Percentiles rank a stretch among this genome's conserved stretches.
Evolutionary conservation across 192 early-diverging fungal species (phyloP).

Genomic region (Obelidium mucronatum): DNA sequence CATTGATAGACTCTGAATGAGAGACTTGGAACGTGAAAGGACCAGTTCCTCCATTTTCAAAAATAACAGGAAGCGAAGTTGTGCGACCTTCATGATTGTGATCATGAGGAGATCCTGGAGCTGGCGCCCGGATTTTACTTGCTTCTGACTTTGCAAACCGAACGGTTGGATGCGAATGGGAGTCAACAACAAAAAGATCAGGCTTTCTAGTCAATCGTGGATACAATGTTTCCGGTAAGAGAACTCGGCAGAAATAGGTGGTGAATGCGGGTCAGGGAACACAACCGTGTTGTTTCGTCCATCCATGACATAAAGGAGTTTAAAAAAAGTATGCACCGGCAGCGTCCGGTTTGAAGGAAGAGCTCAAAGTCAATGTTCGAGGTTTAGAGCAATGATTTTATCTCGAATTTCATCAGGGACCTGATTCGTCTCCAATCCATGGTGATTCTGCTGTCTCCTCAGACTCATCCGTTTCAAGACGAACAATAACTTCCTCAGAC

Average conservation of each 20-base stretch:
- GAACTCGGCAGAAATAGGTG: neutral
- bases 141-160: conserved; percentile 40
- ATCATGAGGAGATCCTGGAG: neutral
- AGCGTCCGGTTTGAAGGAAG: conserved; percentile 41
- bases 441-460: neutral
- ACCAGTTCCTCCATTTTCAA: conserved; percentile 53
- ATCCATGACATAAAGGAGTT: conserved; percentile 45
- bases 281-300: conserved; percentile 52
- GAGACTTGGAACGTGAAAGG: conserved; percentile 55
- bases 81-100: conserved; percentile 7
- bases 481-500: conserved; percentile 6
- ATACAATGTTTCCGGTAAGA: conserved; percentile 2
- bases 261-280: conserved; percentile 1
- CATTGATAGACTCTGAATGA: neutral
- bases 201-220: conserved; percentile 8
- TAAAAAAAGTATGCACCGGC: conserved; percentile 36
- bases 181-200: conserved; percentile 42
- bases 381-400: conserved; percentile 16
- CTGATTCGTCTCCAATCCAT: neutral
- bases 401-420: conserved; percentile 8
- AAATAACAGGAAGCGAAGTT: conserved; percentile 46
- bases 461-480: neutral
- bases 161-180: conserved; percentile 39
- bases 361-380: conserved; percentile 8
- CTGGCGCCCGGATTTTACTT: conserved; percentile 37